A percentile compares a stretch with the other conserved stretches of the same genome.
Conservation (phyloP, 2,329 filamentous ascomycete species). For the Microsporum canis region DNA sequence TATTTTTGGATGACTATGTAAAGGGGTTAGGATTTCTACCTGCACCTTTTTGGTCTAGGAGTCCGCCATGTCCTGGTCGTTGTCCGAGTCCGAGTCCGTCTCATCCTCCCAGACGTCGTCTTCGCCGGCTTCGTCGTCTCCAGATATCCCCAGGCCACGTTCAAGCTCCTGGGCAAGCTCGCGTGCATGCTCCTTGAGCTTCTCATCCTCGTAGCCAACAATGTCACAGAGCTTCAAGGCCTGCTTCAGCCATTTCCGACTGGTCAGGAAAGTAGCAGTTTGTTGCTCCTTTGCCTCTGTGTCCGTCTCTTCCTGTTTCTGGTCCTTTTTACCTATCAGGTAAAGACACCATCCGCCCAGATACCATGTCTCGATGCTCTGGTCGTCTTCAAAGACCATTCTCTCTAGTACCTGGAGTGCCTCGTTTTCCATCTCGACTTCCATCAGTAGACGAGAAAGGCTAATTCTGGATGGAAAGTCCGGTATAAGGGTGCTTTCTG, state of each 20-base stretch:
- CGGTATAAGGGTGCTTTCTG: slow-evolving; percentile 60
- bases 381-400: slow-evolving; percentile 77
- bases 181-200: slow-evolving; percentile 33
- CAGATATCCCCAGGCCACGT: slow-evolving; percentile 50
- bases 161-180: slow-evolving; percentile 44
- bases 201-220: slow-evolving; percentile 59
- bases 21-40: background rate
- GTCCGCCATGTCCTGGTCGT: slow-evolving; percentile 45
- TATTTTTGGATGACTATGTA: background rate
- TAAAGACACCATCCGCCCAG: slow-evolving; percentile 89
- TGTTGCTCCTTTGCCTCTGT: slow-evolving; percentile 41
- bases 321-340: slow-evolving; percentile 44
- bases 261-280: slow-evolving; percentile 56
- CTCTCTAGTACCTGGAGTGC: slow-evolving; percentile 77
- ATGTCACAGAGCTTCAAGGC: slow-evolving; percentile 66
- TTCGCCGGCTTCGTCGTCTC: slow-evolving; percentile 36
- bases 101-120: slow-evolving; percentile 42
- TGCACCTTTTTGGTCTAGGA: slow-evolving; percentile 23
- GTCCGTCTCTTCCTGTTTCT: slow-evolving; percentile 18
- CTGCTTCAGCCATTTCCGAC: slow-evolving; percentile 71
- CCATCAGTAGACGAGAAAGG: slow-evolving; percentile 75
- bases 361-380: slow-evolving; percentile 94
- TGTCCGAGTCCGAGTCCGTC: slow-evolving; percentile 38
- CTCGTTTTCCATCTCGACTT: slow-evolving; percentile 73
- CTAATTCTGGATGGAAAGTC: slow-evolving; percentile 79